Evolutionary conservation across 1,139 yeast species (phyloP).

Genomic region (Nakaseomyces glabratus): DNA sequence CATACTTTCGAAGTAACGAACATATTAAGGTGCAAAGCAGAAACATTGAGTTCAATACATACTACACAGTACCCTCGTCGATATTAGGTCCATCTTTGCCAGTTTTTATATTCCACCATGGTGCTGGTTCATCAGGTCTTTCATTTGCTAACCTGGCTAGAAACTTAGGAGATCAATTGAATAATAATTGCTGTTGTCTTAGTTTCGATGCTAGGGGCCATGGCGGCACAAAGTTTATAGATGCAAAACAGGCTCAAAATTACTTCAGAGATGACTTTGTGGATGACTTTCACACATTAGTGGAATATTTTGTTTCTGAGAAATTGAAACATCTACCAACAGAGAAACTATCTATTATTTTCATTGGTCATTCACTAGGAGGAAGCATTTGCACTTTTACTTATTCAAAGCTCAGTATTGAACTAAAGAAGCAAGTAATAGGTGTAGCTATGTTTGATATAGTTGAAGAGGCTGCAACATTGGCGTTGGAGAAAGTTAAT

Average conservation of each 20-base stretch:
- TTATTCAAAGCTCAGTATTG: conserved; percentile 26
- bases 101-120: conserved; percentile 73
- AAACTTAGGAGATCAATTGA: conserved; percentile 26
- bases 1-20: conserved; percentile 35
- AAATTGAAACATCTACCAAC: conserved; percentile 26
- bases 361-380: conserved; percentile 89
- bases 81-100: conserved; percentile 36
- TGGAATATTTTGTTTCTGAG: conserved; percentile 33
- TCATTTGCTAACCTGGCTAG: conserved; percentile 55
- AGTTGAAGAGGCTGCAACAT: conserved; percentile 84
- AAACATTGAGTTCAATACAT: conserved; percentile 43
- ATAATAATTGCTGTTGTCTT: conserved; percentile 44
- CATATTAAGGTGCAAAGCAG: conserved; percentile 22
- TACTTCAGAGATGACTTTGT: conserved; percentile 46
- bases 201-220: conserved; percentile 81
- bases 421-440: conserved; percentile 31
- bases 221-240: conserved; percentile 41
- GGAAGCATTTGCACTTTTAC: conserved; percentile 69
- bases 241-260: conserved; percentile 29
- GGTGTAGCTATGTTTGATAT: conserved; percentile 82
- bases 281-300: conserved; percentile 46
- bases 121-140: conserved; percentile 86
- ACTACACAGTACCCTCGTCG: conserved; percentile 46
- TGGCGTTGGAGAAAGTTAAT: conserved; percentile 59
- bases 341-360: conserved; percentile 34